Conservation (phyloP, 2,329 filamentous ascomycete genomes). For the Lecanosticta acicola region DNA sequence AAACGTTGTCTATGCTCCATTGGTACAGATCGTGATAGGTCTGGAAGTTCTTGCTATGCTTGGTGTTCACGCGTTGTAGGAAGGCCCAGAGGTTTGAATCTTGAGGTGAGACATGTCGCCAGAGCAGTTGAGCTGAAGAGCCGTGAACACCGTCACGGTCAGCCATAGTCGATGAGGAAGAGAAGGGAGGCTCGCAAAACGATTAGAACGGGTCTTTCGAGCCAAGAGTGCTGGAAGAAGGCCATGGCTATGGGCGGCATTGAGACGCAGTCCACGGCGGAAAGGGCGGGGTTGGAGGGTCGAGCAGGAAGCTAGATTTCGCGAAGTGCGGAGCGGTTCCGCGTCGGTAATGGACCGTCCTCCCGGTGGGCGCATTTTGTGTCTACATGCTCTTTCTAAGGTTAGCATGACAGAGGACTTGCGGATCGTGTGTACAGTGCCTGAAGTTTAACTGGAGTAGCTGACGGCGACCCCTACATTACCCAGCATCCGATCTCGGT, state of each 20-base stretch:
- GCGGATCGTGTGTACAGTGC: too few relatives aligned
- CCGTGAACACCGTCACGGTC: constrained; percentile 1
- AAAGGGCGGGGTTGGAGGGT: neutral
- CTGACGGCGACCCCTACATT: constrained; percentile 73
- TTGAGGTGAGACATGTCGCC: constrained; percentile 38
- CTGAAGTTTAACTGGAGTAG: constrained; percentile 55
- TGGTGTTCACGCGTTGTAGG: constrained; percentile 58
- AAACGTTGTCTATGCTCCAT: constrained; percentile 76
- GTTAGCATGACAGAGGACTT: neutral
- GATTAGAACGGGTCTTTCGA: neutral
- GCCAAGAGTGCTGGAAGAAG: neutral
- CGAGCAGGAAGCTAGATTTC: neutral
- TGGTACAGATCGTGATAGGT: constrained; percentile 71
- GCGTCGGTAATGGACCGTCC: neutral
- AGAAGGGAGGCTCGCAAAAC: neutral
- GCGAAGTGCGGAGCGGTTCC: neutral
- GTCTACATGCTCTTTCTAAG: too few relatives aligned
- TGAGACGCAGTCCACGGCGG: neutral
- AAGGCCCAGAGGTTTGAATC: constrained; percentile 44
- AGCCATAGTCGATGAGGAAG: constrained; percentile 3
- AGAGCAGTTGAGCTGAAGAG: constrained; percentile 24
- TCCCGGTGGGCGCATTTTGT: neutral
- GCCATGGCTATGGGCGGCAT: neutral
- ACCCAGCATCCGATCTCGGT: constrained; percentile 69
- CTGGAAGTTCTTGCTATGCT: constrained; percentile 56